Evolutionary conservation across 1,284 basidiomycete genomes (phyloP).

Genomic region (Ustilago curta): DNA sequence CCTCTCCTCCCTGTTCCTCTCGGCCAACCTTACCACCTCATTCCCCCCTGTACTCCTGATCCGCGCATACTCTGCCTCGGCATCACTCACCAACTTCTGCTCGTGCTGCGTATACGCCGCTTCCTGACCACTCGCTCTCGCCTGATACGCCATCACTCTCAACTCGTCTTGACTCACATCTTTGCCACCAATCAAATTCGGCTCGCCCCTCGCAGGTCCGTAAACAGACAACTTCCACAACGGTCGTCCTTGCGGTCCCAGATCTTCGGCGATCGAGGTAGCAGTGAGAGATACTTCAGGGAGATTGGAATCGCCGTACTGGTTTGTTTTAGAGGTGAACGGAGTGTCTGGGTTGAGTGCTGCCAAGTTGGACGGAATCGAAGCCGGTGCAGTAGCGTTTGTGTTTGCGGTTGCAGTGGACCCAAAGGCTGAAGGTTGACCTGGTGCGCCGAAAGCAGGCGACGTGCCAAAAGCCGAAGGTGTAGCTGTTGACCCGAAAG

Average conservation of each 20-base stretch:
- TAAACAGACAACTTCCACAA: slow-evolving; percentile 85
- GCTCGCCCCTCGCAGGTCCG: slow-evolving; percentile 81
- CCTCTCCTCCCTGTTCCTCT: slow-evolving; percentile 36
- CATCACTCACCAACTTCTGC: slow-evolving; percentile 32
- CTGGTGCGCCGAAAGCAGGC: slow-evolving; percentile 20
- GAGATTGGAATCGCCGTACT: slow-evolving; percentile 41
- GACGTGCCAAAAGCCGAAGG: slow-evolving; percentile 19
- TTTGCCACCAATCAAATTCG: slow-evolving; percentile 76
- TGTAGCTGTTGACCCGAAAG: slow-evolving; percentile 16
- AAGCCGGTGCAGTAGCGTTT: not conserved
- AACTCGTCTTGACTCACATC: slow-evolving; percentile 87
- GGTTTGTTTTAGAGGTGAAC: slow-evolving; percentile 21
- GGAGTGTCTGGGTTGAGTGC: slow-evolving; percentile 25
- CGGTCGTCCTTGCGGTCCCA: slow-evolving; percentile 71
- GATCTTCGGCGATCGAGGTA: slow-evolving; percentile 39
- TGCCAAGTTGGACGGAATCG: slow-evolving; percentile 19
- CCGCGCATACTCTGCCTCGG: slow-evolving; percentile 26
- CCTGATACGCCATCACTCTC: slow-evolving; percentile 67
- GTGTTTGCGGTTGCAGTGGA: not conserved
- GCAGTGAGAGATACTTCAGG: slow-evolving; percentile 44
- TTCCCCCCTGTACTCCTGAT: slow-evolving; percentile 10
- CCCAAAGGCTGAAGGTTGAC: slow-evolving; percentile 26
- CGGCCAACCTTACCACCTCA: slow-evolving; percentile 27
- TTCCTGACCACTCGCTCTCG: slow-evolving; percentile 37
- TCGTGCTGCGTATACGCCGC: slow-evolving; percentile 42